A percentile compares a stretch with the other conserved stretches of the same genome.
Evolutionary conservation across 305 asterid species (phyloP).

Genomic region (Fraxinus latifolia): DNA sequence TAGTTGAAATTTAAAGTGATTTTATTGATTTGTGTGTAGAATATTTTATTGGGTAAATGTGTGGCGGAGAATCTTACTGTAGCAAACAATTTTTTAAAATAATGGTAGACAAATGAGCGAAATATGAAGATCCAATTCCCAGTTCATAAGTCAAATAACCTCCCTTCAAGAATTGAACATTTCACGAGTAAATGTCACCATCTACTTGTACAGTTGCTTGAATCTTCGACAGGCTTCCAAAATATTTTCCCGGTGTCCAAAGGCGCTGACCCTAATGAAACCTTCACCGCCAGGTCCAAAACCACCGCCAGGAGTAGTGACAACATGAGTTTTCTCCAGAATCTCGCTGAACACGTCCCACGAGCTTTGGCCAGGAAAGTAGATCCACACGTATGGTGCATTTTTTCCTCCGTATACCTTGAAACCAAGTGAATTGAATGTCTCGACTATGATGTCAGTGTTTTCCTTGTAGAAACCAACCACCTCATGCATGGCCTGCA

Average conservation of each 20-base stretch:
- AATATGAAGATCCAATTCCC: not conserved
- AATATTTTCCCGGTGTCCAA: conserved; percentile 85
- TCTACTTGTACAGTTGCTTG: conserved; percentile 76
- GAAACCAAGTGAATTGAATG: conserved; percentile 78
- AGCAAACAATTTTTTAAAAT: too few relatives aligned
- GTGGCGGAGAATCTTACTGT: too few relatives aligned
- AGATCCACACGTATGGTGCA: conserved; percentile 92
- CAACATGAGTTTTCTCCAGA: conserved; percentile 91
- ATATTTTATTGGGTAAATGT: too few relatives aligned
- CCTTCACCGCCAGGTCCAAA: conserved; percentile 99
- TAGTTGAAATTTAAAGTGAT: too few relatives aligned
- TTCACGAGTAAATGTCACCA: not conserved
- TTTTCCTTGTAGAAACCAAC: conserved; percentile 93
- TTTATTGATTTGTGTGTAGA: too few relatives aligned
- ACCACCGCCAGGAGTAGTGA: conserved; percentile 92
- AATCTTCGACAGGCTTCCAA: conserved; percentile 94
- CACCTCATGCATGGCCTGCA: conserved; percentile 87
- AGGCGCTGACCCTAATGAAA: conserved; percentile 85
- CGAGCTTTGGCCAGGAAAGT: conserved; percentile 85
- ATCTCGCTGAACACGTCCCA: conserved; percentile 91
- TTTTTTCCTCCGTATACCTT: conserved; percentile 92
- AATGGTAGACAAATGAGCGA: not conserved
- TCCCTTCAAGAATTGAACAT: not conserved
- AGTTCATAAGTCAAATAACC: not conserved
- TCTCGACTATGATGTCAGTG: conserved; percentile 72